Evolutionary conservation across 2,329 filamentous ascomycete species (phyloP).

Genomic region (Exophiala bonariae): DNA sequence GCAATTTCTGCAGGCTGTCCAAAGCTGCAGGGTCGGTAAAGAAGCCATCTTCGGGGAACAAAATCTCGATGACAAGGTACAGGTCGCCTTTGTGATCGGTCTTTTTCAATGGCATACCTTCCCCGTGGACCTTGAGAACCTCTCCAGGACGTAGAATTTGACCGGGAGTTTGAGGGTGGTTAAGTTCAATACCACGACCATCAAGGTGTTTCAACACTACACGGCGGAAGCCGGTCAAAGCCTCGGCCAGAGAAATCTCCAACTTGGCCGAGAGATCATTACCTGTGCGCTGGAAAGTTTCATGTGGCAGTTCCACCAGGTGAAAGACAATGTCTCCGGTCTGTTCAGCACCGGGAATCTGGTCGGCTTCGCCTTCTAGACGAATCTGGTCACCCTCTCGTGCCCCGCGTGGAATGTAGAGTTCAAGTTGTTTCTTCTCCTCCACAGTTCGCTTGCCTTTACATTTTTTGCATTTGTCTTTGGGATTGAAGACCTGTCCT

Average conservation of each 20-base stretch:
- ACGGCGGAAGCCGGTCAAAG: constrained; percentile 83
- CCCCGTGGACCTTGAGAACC: constrained; percentile 78
- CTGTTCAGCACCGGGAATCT: constrained; percentile 75
- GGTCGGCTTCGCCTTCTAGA: constrained; percentile 90
- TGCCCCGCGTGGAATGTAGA: constrained; percentile 67
- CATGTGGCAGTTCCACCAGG: constrained; percentile 77
- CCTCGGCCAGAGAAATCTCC: constrained; percentile 77
- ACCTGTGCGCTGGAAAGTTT: constrained; percentile 77
- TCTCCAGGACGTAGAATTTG: constrained; percentile 81
- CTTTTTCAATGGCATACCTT: constrained; percentile 93
- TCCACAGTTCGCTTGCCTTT: constrained; percentile 86
- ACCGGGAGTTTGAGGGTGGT: constrained; percentile 72
- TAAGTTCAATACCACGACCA: constrained; percentile 81
- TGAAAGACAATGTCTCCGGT: constrained; percentile 94
- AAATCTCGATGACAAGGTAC: constrained; percentile 80
- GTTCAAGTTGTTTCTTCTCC: constrained; percentile 90
- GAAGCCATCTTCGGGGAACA: constrained; percentile 89
- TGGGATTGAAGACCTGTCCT: constrained; percentile 88
- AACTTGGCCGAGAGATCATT: constrained; percentile 81
- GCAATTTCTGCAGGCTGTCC: constrained; percentile 70
- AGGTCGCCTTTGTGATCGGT: constrained; percentile 82
- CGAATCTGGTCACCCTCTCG: constrained; percentile 83
- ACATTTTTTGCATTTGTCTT: constrained; percentile 98
- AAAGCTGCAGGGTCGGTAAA: constrained; percentile 65
- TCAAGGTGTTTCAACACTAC: constrained; percentile 92